Evolutionary conservation across 163 green algal species (phyloP), one percentile per base, ranked within the genome.

Genomic region (Volvox carteri): DNA sequence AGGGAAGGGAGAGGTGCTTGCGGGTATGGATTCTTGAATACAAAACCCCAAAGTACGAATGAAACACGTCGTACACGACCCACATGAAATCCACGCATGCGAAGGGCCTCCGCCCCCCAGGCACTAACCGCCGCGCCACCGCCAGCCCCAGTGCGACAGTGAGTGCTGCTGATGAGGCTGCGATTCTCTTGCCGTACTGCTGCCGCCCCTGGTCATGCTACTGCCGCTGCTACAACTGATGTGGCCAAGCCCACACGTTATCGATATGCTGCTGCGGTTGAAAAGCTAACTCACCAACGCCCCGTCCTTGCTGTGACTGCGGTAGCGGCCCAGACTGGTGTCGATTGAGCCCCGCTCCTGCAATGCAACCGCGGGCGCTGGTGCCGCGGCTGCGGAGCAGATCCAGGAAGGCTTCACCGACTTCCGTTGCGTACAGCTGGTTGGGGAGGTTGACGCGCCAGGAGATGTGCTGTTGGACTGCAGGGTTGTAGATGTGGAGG

Each of bases 241-340:
- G 28, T 12, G 25, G 54, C 54, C 54, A 23, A n/a, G n/a, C n/a
- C n/a, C n/a, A n/a, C n/a, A n/a, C n/a, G 54, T 23, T 65, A 23
- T 5, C 28, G 54, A 65, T 23, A 23, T 19, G 54, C 54, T 65
- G 54, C 54, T 65, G 25, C 54, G 7, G 54, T 65, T 25, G n/a
- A n/a, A n/a, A 65, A 23, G 19, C 25, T 23, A 25, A 39, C 78
- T 62, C 50, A 89, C 84, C 41, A 89, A 8, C 4, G 72, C 72
- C 39, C 84, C 84, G 5, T 76, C 84, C 39, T 42, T 50, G 84
- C 84, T 89, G 84, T 84, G 84, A 72, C 70, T 77, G 70, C 84
- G 84, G 54, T 89, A 89, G 39, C 72, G 83, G 1, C 35, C 14
- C 6, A 88, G 30, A 25, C 35, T 58, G 18, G 83, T 88, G 68